Conservation (phyloP, 2,329 filamentous ascomycete genomes). For the Colletotrichum higginsianum region DNA sequence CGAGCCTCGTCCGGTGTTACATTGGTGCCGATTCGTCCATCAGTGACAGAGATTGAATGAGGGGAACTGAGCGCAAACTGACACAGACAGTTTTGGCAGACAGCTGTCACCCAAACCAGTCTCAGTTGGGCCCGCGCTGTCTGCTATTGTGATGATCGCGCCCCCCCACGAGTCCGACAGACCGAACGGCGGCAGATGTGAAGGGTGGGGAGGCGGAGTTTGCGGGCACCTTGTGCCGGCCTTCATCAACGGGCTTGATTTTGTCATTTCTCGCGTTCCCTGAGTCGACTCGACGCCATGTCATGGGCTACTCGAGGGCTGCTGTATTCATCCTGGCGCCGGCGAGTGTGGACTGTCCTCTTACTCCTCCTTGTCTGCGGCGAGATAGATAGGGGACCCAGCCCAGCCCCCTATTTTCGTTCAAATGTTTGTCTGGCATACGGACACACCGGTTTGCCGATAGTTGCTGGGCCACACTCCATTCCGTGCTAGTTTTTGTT, state of each 20-base stretch:
- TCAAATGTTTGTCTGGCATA: neutral
- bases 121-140: neutral
- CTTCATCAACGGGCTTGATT: conserved; percentile 8
- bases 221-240: neutral
- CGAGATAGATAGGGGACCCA: neutral
- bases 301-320: conserved; percentile 6
- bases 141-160: neutral
- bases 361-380: neutral
- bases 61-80: conserved; percentile 14
- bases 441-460: neutral
- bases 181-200: neutral
- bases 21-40: conserved; percentile 3
- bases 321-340: conserved; percentile 4
- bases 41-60: neutral
- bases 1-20: conserved; percentile 32
- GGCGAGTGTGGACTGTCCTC: too few relatives aligned
- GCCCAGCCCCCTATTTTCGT: neutral
- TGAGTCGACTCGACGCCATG: conserved; percentile 13
- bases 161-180: conserved; percentile 7
- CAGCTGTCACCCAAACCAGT: conserved; percentile 20
- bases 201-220: neutral
- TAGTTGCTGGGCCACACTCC: neutral
- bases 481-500: neutral
- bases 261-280: conserved; percentile 9
- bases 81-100: conserved; percentile 14